Base-by-base conservation (phyloP, 805 yeast species). In the Zygosaccharomyces gambellarensis region DNA sequence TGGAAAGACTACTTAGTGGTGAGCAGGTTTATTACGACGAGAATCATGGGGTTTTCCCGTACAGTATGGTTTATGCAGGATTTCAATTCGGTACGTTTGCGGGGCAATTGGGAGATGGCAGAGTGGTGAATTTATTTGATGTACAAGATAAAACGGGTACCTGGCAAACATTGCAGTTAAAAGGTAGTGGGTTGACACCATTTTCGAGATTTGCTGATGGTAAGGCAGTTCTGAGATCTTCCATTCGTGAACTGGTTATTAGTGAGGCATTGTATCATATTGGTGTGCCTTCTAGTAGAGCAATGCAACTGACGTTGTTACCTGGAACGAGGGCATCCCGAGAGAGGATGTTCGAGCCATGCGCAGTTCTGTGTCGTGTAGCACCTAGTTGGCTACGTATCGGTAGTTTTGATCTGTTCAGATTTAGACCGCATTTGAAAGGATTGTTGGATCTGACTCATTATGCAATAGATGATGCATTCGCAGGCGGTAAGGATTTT, bases 81-180 rank as follows among this genome's bases (percentile, higher is more conserved):
- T 89, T 85, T 76, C 99, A 92, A 63, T 92, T 94, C 72, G 98
- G 99, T 2, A 81, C 80, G 55, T 92, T 92, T 80, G 97, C 97
- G 0, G 98, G 98, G 2, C 99, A 94, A 66, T 71, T 92, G 53
- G 99, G 99, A 5, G 99, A 92, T 65, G 99, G 99, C 1, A 72
- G 99, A 51, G 97, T 89, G 1, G 78, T 83, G 5, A 88, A 86
- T 60, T 69, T 92, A 40, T 90, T 92, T 69, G 92, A 87, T 55
- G 68, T 85, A 0, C 73, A 75, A 5, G 81, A 79, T 56, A 92
- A 84, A 54, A 36, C 48, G 8, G 54, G 57, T 4, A 48, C 40
- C 1, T 43, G 27, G 39, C 65, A 67, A 36, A 58, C 64, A 2
- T 56, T 92, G 2, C 98, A 92, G 69, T 69, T 92, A 54, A 92